A percentile compares a stretch with the other conserved stretches of the same genome.
Evolutionary conservation across 306 rosid genomes (phyloP).

Genomic region (Pterocarpus santalinus): DNA sequence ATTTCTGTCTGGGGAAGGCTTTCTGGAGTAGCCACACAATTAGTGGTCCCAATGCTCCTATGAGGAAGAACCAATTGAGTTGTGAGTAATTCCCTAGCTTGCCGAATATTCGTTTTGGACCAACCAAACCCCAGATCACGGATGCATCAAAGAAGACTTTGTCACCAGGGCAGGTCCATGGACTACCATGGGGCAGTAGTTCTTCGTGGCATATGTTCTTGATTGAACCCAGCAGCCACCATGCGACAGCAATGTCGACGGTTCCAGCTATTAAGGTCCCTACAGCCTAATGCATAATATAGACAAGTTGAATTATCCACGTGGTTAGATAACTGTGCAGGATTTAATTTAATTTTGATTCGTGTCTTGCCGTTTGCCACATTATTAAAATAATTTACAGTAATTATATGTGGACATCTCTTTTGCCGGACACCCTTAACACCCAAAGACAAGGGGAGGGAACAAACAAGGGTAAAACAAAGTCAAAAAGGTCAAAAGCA

Average conservation of each 20-base stretch:
- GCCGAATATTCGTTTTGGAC: conserved; percentile 76
- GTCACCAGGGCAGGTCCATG: conserved; percentile 51
- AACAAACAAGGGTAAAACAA: no score
- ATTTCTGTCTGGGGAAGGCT: conserved; percentile 59
- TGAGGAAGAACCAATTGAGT: conserved; percentile 75
- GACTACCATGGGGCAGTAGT: conserved; percentile 37
- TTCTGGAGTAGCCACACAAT: conserved; percentile 62
- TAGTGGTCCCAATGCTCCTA: conserved; percentile 62
- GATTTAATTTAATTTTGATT: background rate
- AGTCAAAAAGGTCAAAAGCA: no score
- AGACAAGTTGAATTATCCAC: background rate
- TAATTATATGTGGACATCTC: no score
- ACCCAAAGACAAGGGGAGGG: no score
- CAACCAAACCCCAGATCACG: conserved; percentile 81
- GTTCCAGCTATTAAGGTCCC: conserved; percentile 55
- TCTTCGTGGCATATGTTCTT: conserved; percentile 44
- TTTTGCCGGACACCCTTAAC: no score
- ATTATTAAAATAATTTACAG: background rate
- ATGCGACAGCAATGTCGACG: conserved; percentile 44
- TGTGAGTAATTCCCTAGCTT: conserved; percentile 59
- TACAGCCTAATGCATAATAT: conserved; percentile 25
- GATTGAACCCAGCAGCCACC: conserved; percentile 53
- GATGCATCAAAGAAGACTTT: conserved; percentile 77
- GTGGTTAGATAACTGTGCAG: background rate
- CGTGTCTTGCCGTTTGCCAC: background rate